Conservation (phyloP, 208 protist species). For the Leishmania martiniquensis region DNA sequence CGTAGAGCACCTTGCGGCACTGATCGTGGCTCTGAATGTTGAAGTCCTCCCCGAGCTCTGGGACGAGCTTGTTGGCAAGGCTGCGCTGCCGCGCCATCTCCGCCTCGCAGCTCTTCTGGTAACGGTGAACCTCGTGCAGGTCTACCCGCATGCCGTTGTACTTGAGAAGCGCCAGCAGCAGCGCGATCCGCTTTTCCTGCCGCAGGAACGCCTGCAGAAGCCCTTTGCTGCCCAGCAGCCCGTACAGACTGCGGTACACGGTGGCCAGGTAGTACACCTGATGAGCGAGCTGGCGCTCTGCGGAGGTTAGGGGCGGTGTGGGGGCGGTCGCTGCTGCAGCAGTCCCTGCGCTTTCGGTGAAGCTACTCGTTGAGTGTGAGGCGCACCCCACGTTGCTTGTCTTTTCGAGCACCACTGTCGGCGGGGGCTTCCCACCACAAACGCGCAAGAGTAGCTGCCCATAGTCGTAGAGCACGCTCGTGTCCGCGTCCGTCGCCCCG, state of each 20-base stretch:
- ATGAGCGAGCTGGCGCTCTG: conserved; percentile 52
- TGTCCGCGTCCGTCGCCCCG: conserved; percentile 16
- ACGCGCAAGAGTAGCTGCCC: conserved; percentile 33
- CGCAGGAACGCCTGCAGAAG: conserved; percentile 86
- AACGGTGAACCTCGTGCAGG: conserved; percentile 61
- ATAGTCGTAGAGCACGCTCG: conserved; percentile 33
- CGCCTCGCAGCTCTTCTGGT: conserved; percentile 46
- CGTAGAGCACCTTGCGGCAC: conserved; percentile 76
- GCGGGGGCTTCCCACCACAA: conserved; percentile 24
- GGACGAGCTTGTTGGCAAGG: conserved; percentile 47
- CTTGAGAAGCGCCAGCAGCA: conserved; percentile 80
- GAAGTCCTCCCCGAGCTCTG: conserved; percentile 56
- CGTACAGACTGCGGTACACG: conserved; percentile 82
- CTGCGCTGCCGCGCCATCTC: conserved; percentile 51
- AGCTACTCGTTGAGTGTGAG: neutral
- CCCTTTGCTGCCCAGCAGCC: conserved; percentile 69
- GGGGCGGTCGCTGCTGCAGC: conserved; percentile 8
- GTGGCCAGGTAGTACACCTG: conserved; percentile 78
- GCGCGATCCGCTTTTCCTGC: conserved; percentile 83
- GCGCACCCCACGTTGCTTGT: conserved; percentile 1
- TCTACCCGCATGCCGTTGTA: conserved; percentile 70
- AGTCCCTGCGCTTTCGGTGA: neutral
- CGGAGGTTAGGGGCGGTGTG: conserved; percentile 21
- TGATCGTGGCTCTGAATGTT: conserved; percentile 91
- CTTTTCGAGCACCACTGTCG: conserved; percentile 27